Base-by-base conservation (phyloP, 2,329 filamentous ascomycete species). In the Nigrospora sphaerica region DNA sequence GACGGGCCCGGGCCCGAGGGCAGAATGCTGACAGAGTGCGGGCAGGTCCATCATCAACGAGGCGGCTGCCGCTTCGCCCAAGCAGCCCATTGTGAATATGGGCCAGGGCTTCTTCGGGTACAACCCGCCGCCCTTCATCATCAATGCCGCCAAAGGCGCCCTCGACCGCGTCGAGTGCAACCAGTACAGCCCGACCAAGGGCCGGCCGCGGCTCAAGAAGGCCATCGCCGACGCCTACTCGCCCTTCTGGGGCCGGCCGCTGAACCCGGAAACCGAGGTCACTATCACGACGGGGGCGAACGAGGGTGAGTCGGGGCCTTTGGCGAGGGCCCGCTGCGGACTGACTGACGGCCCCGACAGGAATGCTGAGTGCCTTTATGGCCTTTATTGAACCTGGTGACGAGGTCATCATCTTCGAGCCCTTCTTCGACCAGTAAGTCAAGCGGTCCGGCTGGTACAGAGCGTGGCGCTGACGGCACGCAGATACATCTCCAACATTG, bases 321-420 rank as follows among this genome's bases (percentile, higher is more conserved):
- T 6, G 23, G 7, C 23, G 23, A 6, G 23, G 23, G 23, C 23
- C 6, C 6, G 10, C 23, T 28, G 7, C 23, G 10, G 23, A 28
- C 23, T 28, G 23, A 10, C 23, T 10, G 19, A 23, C 19, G 4
- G 31, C n/a, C 16, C 23, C 11, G 3, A 6, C 46, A 79, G 80
- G 88, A 58, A 97, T 97, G 89, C 75, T 98, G 54, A 92, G 88
- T 62, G 93, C 91, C 0, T 97, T 98, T 62, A 97, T 98, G 93
- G 93, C 80, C 3, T 98, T 98, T 58, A 83, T 98, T 48, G 93
- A 98, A 67, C 78, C 81, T 1, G 93, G 89, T 12, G 93, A 98
- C 62, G 93, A 98, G 67, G 93, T 96, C 54, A 96, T 98, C 55
- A 80, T 98, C 47, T 96, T 98, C 64, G 93, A 98, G 71, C 93